Percentiles rank a stretch among this genome's conserved stretches.
Evolutionary conservation across 192 early-diverging fungal genomes (phyloP).

Genomic region (Umbelopsis vinacea): DNA sequence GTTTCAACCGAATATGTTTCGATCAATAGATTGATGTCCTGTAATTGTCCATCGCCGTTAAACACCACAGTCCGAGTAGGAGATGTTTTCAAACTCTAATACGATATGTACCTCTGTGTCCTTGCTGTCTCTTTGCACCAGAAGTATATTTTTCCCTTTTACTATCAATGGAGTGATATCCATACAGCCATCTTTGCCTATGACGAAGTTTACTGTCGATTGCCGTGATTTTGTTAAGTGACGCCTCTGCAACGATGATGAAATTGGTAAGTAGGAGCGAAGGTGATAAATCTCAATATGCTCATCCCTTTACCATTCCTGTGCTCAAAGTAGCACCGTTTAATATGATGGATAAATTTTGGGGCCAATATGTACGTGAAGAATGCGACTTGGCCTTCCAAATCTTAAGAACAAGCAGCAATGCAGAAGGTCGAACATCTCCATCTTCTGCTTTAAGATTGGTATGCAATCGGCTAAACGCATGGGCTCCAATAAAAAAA

Average conservation of each 20-base stretch:
- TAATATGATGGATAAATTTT: background rate
- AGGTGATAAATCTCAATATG: too few relatives aligned
- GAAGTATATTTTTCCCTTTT: slow-evolving; percentile 2
- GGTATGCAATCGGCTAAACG: slow-evolving; percentile 1
- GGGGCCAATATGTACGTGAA: background rate
- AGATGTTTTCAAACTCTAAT: background rate
- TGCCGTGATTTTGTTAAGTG: background rate
- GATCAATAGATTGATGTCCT: background rate
- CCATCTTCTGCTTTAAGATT: background rate
- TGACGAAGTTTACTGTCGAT: background rate
- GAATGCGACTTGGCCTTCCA: background rate
- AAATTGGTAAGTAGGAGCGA: background rate
- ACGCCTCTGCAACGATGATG: background rate
- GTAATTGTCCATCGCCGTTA: background rate
- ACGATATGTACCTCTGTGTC: background rate
- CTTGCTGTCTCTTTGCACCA: background rate
- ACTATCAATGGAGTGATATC: background rate
- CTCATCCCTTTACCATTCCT: background rate
- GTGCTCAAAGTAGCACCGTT: background rate
- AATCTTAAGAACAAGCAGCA: background rate
- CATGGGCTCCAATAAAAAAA: slow-evolving; percentile 7
- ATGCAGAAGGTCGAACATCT: background rate
- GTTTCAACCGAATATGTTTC: slow-evolving; percentile 8
- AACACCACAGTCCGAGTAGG: too few relatives aligned
- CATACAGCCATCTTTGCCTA: background rate